These are phyloP conservation scores for Clavariopsis aquatica DNA, from an alignment of 495 filamentous ascomycete genomes.

Conservation along the genomic window DNA sequence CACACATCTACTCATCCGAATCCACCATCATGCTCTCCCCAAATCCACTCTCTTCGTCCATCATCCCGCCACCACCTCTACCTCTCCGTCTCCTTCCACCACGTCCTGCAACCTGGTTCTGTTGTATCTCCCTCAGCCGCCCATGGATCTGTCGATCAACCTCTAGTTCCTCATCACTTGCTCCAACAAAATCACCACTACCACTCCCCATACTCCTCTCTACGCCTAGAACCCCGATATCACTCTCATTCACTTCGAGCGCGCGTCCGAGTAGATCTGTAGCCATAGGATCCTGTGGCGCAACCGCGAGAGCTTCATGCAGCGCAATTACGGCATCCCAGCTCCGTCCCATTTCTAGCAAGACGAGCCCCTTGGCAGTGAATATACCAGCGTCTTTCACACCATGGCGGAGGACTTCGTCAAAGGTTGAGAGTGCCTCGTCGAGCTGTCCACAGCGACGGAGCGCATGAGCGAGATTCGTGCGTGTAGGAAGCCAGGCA, in stretches of 20 bases:
- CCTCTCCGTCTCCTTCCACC: slow-evolving; percentile 24
- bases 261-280: slow-evolving; percentile 47
- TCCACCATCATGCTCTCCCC: slow-evolving; percentile 40
- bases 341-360: slow-evolving; percentile 45
- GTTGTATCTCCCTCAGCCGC: slow-evolving; percentile 27
- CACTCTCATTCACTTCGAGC: slow-evolving; percentile 41
- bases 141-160: slow-evolving; percentile 39
- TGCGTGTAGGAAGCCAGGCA: slow-evolving; percentile 84
- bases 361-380: slow-evolving; percentile 62
- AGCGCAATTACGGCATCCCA: slow-evolving; percentile 47
- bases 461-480: slow-evolving; percentile 86
- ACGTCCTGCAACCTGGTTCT: slow-evolving; percentile 25
- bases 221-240: slow-evolving; percentile 12
- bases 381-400: slow-evolving; percentile 62
- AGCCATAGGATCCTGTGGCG: slow-evolving; percentile 49
- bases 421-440: slow-evolving; percentile 48
- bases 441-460: slow-evolving; percentile 65
- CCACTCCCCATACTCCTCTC: background rate
- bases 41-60: slow-evolving; percentile 23
- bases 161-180: slow-evolving; percentile 34
- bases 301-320: slow-evolving; percentile 49
- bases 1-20: slow-evolving; percentile 23
- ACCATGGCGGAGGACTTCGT: slow-evolving; percentile 74
- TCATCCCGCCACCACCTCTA: slow-evolving; percentile 20
- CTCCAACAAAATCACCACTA: slow-evolving; percentile 13